Evolutionary conservation across 2,329 filamentous ascomycete genomes (phyloP), one percentile per base, ranked within the genome.

Genomic region (Aspergillus luchuensis): DNA sequence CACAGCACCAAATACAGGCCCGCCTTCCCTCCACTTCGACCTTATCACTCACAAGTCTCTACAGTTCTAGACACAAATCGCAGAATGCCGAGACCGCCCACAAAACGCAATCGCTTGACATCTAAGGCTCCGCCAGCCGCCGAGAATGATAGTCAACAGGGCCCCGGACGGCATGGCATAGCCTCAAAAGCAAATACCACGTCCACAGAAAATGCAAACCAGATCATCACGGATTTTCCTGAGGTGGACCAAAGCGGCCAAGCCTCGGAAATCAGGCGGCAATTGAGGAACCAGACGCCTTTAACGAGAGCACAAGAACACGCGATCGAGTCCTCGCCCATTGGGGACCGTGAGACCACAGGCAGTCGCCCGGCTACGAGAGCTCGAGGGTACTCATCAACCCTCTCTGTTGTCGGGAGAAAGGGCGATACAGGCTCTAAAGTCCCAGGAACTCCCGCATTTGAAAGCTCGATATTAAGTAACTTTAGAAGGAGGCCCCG

Each of bases 401-500:
- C 75, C 11, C 60, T 77, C 23, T 77, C 75, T 6, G 64, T 77
- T 39, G 74, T 67, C 17, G 74, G 73, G n/a, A 70, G 74, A 52
- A 74, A 74, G 63, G 73, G 71, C n/a, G 75, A 78, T 48, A 65
- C 66, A 28, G 67, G 62, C 54, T 73, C 74, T 21, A 74, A 71
- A 23, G 64, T 76, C 23, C 73, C 74, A 25, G 77, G 74, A 10
- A 80, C 78, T 8, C 78, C 78, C 41, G 74, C 70, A 5, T 77
- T 76, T 57, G 78, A 80, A 54, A 77, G 68, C 56, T 80, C 78
- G 3, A 71, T 80, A 56, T 59, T 80, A 58, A 79, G 76, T 61
- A 78, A 79, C 61, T 80, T 80, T 62, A 76, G 78, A 56, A 72
- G 76, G 39, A 69, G 79, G 33, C 74, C 78, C 11, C 74, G 78